Conservation (phyloP, 176 grass and related monocot species). For the Puccinellia tenuiflora region DNA sequence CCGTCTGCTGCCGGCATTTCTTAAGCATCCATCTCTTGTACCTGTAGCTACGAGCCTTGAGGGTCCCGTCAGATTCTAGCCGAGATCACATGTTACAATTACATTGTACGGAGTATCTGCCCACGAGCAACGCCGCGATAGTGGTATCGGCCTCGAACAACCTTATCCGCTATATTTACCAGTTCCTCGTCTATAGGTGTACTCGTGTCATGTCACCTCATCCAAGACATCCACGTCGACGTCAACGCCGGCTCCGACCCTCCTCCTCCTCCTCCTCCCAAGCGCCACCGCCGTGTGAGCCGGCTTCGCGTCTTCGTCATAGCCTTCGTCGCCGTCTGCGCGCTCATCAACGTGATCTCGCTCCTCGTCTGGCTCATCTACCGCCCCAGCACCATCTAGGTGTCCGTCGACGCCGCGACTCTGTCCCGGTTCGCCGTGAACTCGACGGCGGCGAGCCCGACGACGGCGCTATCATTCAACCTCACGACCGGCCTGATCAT, state of each 20-base stretch:
- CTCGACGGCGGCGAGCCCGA: neutral
- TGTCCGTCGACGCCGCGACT: slow-evolving; percentile 32
- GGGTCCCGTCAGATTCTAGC: neutral
- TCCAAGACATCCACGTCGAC: neutral
- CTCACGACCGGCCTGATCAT: slow-evolving; percentile 33
- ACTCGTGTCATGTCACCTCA: neutral
- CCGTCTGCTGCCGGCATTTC: neutral
- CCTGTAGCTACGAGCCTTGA: neutral
- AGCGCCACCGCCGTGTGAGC: neutral
- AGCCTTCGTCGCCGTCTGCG: slow-evolving; percentile 18
- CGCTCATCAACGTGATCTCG: slow-evolving; percentile 3
- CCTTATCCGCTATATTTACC: neutral
- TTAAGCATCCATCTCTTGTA: neutral
- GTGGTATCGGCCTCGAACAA: neutral
- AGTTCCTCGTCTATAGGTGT: neutral
- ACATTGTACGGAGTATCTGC: neutral
- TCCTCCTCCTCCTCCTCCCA: neutral
- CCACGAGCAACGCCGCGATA: neutral
- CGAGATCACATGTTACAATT: neutral
- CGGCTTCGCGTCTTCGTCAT: neutral
- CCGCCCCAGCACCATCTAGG: slow-evolving; percentile 38
- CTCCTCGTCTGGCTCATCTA: slow-evolving; percentile 63
- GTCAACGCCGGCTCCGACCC: neutral
- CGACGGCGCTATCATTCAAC: slow-evolving; percentile 28
- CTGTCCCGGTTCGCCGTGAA: slow-evolving; percentile 29